Base-by-base conservation (phyloP, 2,329 filamentous ascomycete species). In the Coleophoma cylindrospora region DNA sequence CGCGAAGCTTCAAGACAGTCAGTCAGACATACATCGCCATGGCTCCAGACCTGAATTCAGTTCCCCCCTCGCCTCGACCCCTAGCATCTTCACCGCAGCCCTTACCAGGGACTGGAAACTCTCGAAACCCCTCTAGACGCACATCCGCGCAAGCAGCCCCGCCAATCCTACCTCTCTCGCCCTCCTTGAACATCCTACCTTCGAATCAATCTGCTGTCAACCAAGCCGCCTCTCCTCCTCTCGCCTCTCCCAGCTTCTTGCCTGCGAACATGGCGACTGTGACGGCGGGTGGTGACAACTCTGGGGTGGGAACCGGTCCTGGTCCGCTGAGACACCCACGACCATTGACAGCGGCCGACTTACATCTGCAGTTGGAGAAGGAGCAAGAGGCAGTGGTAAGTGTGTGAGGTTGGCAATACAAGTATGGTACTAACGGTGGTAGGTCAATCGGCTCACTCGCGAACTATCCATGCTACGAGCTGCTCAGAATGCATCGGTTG, bases 361-460 rank as follows among this genome's bases (percentile, higher is more conserved):
- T 97, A 54, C 91, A 96, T 68, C 76, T 88, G 52, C 83, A 96
- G 71, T 76, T 96, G 22, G 92, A 97, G 70, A 94, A 95, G 68
- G 92, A 97, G 66, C 91, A 97, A 62, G 92, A 97, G 69, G 89
- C 91, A 34, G 86, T 96, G 61, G 91, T 94, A 76, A 56, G 83
- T 72, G 34, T 10, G 32, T 3, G 32, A 11, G 36, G 11, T 27
- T 47, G 38, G 22, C n/a, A 27, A 34, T 21, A 17, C 8, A 12
- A 27, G 47, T 33, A 44, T 15, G 17, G 40, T 34, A 49, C 9
- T 34, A 32, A 37, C 40, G 12, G 11, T 12, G 13, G 40, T 64
- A 92, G 89, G 89, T 96, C 53, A 97, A 97, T 71, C 89, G 92
- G 34, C 77, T 97, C 33, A 95, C 89, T 1, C 87, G 92, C 50